Conservation (phyloP, 805 yeast species). For the Nakazawaea wickerhamii region DNA sequence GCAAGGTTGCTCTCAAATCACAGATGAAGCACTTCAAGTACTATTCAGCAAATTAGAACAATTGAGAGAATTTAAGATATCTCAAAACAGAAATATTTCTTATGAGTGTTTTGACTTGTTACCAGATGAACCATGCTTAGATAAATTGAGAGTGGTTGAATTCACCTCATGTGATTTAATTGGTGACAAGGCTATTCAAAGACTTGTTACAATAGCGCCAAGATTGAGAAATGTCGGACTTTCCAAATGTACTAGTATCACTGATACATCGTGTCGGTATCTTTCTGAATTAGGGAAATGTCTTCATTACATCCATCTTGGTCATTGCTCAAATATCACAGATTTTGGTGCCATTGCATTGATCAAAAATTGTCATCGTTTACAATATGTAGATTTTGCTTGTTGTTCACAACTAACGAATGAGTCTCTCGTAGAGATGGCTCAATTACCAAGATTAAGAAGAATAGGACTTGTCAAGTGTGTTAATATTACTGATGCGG, state of each 20-base stretch:
- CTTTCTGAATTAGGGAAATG: slow-evolving; percentile 71
- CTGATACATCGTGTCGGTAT: slow-evolving; percentile 73
- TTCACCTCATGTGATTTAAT: slow-evolving; percentile 78
- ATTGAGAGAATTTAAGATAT: slow-evolving; percentile 78
- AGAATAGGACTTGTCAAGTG: slow-evolving; percentile 95
- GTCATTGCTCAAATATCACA: slow-evolving; percentile 88
- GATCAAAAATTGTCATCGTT: slow-evolving; percentile 72
- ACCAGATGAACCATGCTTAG: slow-evolving; percentile 45
- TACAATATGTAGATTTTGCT: slow-evolving; percentile 91
- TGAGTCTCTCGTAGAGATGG: slow-evolving; percentile 68
- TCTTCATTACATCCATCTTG: slow-evolving; percentile 85
- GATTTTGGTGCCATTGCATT: slow-evolving; percentile 79
- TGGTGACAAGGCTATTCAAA: slow-evolving; percentile 73
- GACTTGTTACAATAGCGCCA: slow-evolving; percentile 73
- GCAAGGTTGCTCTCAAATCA: slow-evolving; percentile 71
- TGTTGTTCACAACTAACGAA: slow-evolving; percentile 90
- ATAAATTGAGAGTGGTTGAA: slow-evolving; percentile 74
- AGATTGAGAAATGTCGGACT: slow-evolving; percentile 80
- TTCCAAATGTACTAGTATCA: slow-evolving; percentile 82
- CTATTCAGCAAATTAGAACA: slow-evolving; percentile 61
- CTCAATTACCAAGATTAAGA: slow-evolving; percentile 72
- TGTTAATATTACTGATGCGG: slow-evolving; percentile 78
- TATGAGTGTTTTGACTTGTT: slow-evolving; percentile 56
- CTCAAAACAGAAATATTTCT: slow-evolving; percentile 64
- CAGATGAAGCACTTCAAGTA: slow-evolving; percentile 53